Base-by-base conservation (phyloP, 345 rosid genomes). In the Nasturtium officinale region DNA sequence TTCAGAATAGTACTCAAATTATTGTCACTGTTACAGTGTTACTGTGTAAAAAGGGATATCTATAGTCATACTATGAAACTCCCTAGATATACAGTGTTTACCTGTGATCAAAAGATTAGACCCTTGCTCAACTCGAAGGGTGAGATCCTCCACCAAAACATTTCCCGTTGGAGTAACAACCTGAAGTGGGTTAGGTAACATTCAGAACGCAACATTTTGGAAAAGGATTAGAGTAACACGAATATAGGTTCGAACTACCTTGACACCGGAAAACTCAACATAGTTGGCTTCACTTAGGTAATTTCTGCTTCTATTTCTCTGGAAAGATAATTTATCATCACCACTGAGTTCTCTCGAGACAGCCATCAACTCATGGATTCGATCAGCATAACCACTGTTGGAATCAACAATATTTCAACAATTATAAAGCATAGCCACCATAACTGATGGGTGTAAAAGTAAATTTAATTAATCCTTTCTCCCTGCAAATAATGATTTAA, bases 41-140 rank as follows among this genome's bases (percentile, higher is more conserved):
- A 63, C 35, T 73, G 48, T 20, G 21, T 11, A 33, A 9, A 40
- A 48, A 48, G 32, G 21, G 57, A 32, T 38, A 38, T 38, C 32
- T 29, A 40, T 42, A 60, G 35, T 37, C 48, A 50, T 57, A 29
- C 25, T 57, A 59, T 50, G 62, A 15, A 40, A 46, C 16, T 59
- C 72, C 38, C 54, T 64, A 65, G 46, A 38, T 55, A 30, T 38
- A 50, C 21, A 74, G 71, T 3, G 58, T n/a, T 55, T 81, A 96
- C 99, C 99, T 87, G 99, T 96, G 72, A 96, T 96, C 84, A 96
- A 78, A 64, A 96, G 91, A 84, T 96, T 96, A 67, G 97, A 92
- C 65, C 99, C 97, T 55, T 94, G 81, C 78, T 88, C 92, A 76
- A 96, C 90, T 83, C 78, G 89, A 73, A 96, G 86, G 72, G 82